Evolutionary conservation across 2,329 filamentous ascomycete species (phyloP), one percentile per base, ranked within the genome.

Genomic region (Alternaria sp.): DNA sequence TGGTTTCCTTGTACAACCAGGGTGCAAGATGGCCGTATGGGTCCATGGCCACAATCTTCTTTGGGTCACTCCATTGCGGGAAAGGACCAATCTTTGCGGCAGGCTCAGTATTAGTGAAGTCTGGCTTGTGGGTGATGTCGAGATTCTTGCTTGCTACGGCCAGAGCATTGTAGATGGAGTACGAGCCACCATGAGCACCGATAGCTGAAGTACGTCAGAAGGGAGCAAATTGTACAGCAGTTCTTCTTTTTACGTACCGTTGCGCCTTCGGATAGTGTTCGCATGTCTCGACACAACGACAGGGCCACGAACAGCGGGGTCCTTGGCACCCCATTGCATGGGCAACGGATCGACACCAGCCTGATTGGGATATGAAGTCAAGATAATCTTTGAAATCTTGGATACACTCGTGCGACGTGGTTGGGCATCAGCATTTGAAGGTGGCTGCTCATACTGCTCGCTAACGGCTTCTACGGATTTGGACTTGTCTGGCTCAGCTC

Each of bases 1-100:
- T 93, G 44, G 86, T 84, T 62, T 94, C 88, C 64, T 90, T 90
- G 81, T 90, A 96, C 39, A 96, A 80, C 89, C 90, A 93, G 8
- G 92, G 91, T 8, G 90, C 86, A 60, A 97, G 81, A 80, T 98
- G 95, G 6, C 95, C 94, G 77, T 90, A 91, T 0, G 94, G 94
- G 74, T 98, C 95, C 92, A 99, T 97, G 17, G 94, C 92, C 13
- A 98, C 94, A 63, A 99, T 98, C 82, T 97, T 98, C 78, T 92
- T 92, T 71, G 86, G 86, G 74, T 96, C 91, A 26, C 85, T 86
- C 94, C 94, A 99, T 79, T 95, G 88, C 7, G 91, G 88, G 70
- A 96, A 96, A 7, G 92, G 93, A 0, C 93, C 93, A 73, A 98
- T 92, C 52, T 89, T 86, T 23, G 88, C 91, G n/a, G 93, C 93